Evolutionary conservation across 495 filamentous ascomycete species (phyloP), one percentile per base, ranked within the genome.

Genomic region (Trichoderma erinaceum): DNA sequence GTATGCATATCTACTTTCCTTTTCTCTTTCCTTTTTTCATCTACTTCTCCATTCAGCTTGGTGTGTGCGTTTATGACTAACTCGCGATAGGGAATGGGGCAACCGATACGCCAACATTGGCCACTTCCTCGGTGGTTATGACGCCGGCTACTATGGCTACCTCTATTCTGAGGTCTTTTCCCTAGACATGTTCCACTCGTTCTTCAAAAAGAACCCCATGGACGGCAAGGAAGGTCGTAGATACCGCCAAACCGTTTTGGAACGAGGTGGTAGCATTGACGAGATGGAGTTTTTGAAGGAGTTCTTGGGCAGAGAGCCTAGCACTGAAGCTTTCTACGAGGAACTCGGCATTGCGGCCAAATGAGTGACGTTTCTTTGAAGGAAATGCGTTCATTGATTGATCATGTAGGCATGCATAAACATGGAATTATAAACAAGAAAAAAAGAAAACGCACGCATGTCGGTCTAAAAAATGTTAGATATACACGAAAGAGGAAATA

Each of bases 161-260:
- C 71, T 86, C 18, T 84, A 77, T 64, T 85, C 78, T 23, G 71
- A 91, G 75, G 90, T 92, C 61, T 92, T 90, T 78, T 87, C 85
- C 13, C 81, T 85, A 38, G 90, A 93, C 74, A 93, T 93, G 90
- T 93, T 93, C 79, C 88, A 90, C 75, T 80, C 83, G 0, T 84
- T 86, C n/a, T 93, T 93, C 78, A 88, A 87, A 79, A 79, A 80
- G 68, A 78, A 90, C 71, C 90, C 90, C 0, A 92, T 92, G 90
- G 82, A 91, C 74, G 79, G 76, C 27, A 79, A 77, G 58, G 82
- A 90, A 72, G 90, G 90, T 10, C 79, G 89, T 41, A 75, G 89
- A 63, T 93, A 92, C 73, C 78, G 90, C 66, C 88, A 90, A 75
- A 89, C 84, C 16, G 89, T 93, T 27, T 79, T 93, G 8, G 88